Evolutionary conservation across 2,329 filamentous ascomycete genomes (phyloP), one percentile per base, ranked within the genome.

Genomic region (Cordyceps cateniannulata): DNA sequence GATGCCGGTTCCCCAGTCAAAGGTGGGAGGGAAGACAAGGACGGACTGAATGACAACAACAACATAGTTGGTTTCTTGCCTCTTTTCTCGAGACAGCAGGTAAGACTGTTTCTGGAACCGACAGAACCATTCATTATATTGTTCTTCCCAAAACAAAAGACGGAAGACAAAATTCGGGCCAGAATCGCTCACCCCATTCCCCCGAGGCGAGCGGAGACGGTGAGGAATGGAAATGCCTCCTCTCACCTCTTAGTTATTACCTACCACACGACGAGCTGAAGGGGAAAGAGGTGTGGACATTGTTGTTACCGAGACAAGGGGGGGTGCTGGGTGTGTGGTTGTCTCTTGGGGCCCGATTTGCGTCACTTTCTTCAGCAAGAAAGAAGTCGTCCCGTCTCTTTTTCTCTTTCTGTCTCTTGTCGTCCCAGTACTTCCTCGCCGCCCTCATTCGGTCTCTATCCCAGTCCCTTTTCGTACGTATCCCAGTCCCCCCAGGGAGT

Each of bases 251-350:
- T 18, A 8, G 3, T 25, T 25, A 14, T 5, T 18, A 24, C 10
- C 10, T 25, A 24, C 5, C 47, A 29, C 45, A 35, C 56, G 24
- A 5, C 49, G 24, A 59, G 57, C 57, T 59, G 57, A 52, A 59
- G 27, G 18, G 18, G 16, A 35, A 12, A 35, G 32, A 35, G 38
- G 38, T 42, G 42, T 42, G 35, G 45, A 40, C 40, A 22, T 45
- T 45, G n/a, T 45, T 55, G 27, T 45, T 55, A 55, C 52, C 52
- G 52, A 55, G 52, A 55, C 52, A 55, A 35, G 49, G 49, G 8
- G n/a, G 48, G 8, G 51, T 25, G 22, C 35, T 9, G 7, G 27
- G 42, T 24, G 53, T 47, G n/a, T 52, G 20, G 10, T 27, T 18
- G 45, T 55, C 27, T 40, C 53, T 47, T 42, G 32, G 42, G 27